These are phyloP conservation scores for Auricularia cornea DNA, from an alignment of 768 basidiomycete species.

Conservation along the genomic window DNA sequence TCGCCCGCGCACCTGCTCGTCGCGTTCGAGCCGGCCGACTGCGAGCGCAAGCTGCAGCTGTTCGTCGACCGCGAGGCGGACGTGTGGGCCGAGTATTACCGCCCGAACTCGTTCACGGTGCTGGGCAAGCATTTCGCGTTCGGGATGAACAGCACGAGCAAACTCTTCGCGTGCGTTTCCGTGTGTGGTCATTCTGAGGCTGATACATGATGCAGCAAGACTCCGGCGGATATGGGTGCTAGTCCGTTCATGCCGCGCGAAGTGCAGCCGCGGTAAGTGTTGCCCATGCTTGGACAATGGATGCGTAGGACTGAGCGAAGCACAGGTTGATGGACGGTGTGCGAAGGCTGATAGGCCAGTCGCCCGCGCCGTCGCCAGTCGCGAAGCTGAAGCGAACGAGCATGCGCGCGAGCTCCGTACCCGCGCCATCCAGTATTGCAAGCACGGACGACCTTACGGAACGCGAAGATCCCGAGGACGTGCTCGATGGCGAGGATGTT, in stretches of 20 bases:
- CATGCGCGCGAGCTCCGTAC: neutral
- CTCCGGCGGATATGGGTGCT: neutral
- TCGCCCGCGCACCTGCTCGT: constrained; percentile 58
- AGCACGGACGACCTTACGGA: neutral
- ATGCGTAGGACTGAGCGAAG: neutral
- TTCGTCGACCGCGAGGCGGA: constrained; percentile 57
- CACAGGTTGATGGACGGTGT: neutral
- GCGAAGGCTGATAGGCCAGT: neutral
- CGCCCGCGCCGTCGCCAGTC: neutral
- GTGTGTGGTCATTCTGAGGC: too few relatives aligned
- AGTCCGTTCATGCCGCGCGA: neutral
- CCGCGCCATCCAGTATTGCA: neutral
- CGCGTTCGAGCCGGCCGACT: constrained; percentile 59
- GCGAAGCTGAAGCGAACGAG: neutral
- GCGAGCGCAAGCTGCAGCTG: constrained; percentile 48
- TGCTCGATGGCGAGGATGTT: neutral
- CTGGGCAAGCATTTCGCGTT: constrained; percentile 85
- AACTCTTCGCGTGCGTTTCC: constrained; percentile 57
- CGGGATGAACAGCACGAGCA: constrained; percentile 85
- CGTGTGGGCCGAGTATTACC: constrained; percentile 86
- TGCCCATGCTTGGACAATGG: neutral
- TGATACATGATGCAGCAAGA: neutral
- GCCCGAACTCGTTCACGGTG: constrained; percentile 75
- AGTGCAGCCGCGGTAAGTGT: neutral
- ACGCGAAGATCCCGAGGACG: neutral